Percentiles rank a stretch among this genome's conserved stretches.
phyloP scores from a whole-genome alignment of 2,329 filamentous ascomycete genomes.

The Fusarium stilboides region DNA sequence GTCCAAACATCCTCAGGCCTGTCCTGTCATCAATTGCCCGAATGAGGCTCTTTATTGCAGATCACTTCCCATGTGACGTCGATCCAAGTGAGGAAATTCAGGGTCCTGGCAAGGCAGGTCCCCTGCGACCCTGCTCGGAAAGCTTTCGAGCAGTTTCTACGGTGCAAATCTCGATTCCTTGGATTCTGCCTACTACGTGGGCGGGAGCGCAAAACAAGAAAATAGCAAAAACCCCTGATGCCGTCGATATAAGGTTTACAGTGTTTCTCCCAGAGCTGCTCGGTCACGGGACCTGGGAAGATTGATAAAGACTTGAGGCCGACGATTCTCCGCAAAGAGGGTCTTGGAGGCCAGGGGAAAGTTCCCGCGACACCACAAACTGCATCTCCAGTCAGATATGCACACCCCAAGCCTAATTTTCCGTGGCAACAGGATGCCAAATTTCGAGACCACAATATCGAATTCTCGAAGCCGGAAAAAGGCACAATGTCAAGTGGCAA shows the following conservation, averaged over 20 bases:
- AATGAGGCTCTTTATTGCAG: conserved; percentile 40
- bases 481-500: conserved; percentile 32
- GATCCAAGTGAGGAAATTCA: conserved; percentile 28
- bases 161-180: conserved; percentile 21
- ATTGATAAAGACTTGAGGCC: background rate
- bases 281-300: conserved; percentile 25
- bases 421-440: conserved; percentile 28
- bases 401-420: background rate
- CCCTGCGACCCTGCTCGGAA: conserved; percentile 9
- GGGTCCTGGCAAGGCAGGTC: conserved; percentile 34
- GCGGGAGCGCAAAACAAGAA: conserved; percentile 8
- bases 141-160: conserved; percentile 37
- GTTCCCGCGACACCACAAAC: conserved; percentile 28
- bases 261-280: background rate
- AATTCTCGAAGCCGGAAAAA: conserved; percentile 11
- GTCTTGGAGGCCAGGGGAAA: conserved; percentile 8
- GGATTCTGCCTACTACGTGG: background rate
- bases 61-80: conserved; percentile 45
- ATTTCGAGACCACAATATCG: conserved; percentile 11
- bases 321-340: conserved; percentile 16
- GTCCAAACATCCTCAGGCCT: background rate
- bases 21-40: conserved; percentile 13
- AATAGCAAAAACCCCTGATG: background rate
- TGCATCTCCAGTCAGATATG: conserved; percentile 12
- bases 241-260: conserved; percentile 11